phyloP scores from a whole-genome alignment of 305 asterid species.

The Fraxinus nigra region DNA sequence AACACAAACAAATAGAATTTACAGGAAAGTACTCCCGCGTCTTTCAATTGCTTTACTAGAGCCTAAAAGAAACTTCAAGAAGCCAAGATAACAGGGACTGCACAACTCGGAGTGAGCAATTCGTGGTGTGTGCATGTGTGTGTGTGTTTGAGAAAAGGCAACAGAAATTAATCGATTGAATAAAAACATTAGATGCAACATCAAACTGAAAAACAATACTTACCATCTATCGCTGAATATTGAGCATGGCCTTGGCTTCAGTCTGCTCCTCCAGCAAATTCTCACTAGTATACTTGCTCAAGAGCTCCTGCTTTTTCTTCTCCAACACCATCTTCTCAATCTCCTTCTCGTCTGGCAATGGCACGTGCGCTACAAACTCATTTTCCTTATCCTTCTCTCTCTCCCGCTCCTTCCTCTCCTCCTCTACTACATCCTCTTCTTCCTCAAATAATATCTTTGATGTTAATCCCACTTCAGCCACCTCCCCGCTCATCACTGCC shows the following conservation, averaged over 20 bases:
- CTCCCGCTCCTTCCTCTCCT: slow-evolving; percentile 67
- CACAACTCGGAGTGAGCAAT: neutral
- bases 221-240: slow-evolving; percentile 57
- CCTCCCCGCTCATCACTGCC: slow-evolving; percentile 92
- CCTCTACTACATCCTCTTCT: slow-evolving; percentile 93
- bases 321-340: slow-evolving; percentile 83
- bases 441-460: slow-evolving; percentile 80
- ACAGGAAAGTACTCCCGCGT: neutral
- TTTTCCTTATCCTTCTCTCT: slow-evolving; percentile 61
- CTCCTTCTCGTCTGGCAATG: slow-evolving; percentile 88
- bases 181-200: neutral
- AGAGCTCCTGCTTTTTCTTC: slow-evolving; percentile 84
- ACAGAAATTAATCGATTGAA: neutral
- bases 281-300: slow-evolving; percentile 75
- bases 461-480: slow-evolving; percentile 69
- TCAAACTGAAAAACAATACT: neutral
- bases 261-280: slow-evolving; percentile 65
- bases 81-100: neutral
- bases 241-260: slow-evolving; percentile 78
- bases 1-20: neutral
- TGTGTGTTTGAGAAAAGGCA: neutral
- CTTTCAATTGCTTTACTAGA: neutral
- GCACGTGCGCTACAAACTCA: slow-evolving; percentile 91
- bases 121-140: neutral
- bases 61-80: neutral